Percentiles rank a stretch among this genome's conserved stretches.
phyloP scores from a whole-genome alignment of 2,329 filamentous ascomycete species.

The Cryphonectria naterciae region DNA sequence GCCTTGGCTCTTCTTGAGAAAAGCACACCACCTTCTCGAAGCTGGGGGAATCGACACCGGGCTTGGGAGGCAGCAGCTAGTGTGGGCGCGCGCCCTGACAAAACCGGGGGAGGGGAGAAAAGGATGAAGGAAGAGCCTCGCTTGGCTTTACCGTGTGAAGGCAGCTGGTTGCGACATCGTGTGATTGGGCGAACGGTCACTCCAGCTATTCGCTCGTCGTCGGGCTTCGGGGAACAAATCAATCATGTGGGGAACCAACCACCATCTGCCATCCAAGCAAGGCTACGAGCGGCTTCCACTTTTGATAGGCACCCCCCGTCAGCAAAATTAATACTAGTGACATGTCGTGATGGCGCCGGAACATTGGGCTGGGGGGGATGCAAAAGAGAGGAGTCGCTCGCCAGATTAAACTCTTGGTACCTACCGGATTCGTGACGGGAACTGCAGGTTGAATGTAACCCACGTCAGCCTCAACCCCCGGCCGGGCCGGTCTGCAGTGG shows the following conservation, averaged over 20 bases:
- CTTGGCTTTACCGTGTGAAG: background rate
- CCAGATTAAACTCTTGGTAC: constrained; percentile 6
- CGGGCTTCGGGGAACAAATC: constrained; percentile 8
- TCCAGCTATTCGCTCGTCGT: background rate
- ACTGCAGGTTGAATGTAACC: background rate
- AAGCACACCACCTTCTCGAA: constrained; percentile 16
- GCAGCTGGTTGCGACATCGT: background rate
- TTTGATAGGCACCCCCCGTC: constrained; percentile 11
- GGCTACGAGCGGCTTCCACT: constrained; percentile 13
- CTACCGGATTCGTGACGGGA: constrained; percentile 18
- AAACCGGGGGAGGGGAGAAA: background rate
- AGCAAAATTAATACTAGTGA: background rate
- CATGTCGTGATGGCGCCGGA: constrained; percentile 12
- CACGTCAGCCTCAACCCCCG: background rate
- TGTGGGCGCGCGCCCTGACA: background rate
- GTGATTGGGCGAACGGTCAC: background rate
- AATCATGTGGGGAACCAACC: background rate
- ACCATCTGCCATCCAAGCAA: background rate
- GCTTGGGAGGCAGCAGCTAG: background rate
- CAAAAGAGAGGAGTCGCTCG: background rate
- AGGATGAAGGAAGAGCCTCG: background rate
- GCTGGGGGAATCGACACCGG: background rate
- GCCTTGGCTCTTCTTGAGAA: background rate
- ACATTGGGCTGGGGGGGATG: background rate
- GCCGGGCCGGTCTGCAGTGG: background rate